phyloP scores from a whole-genome alignment of 106 monocot genomes.

The Dactylorhiza incarnata region DNA sequence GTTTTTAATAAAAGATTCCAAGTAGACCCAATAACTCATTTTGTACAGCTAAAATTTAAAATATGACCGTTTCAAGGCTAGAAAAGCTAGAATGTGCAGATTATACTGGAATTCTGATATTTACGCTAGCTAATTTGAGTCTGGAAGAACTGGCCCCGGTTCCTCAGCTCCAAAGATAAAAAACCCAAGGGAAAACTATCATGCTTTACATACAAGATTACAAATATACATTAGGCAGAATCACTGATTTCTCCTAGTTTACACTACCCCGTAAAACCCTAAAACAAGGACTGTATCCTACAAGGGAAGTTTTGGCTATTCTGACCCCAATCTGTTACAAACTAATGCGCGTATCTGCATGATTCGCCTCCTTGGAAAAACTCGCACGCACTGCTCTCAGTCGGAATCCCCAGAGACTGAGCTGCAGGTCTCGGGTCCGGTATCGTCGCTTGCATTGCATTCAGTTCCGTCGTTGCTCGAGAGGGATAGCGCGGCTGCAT shows the following conservation, averaged over 20 bases:
- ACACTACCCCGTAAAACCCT: not conserved
- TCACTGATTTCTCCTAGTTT: not conserved
- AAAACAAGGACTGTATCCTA: not conserved
- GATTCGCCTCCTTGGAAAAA: not conserved
- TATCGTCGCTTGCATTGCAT: not conserved
- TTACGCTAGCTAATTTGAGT: not conserved
- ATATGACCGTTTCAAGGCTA: not conserved
- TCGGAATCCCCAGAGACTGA: slow-evolving; percentile 1
- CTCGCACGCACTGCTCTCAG: not conserved
- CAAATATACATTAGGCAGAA: not conserved
- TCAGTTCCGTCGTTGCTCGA: slow-evolving; percentile 41
- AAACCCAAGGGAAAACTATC: not conserved
- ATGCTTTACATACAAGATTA: slow-evolving; percentile 4
- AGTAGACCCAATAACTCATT: no score
- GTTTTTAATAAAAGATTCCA: no score
- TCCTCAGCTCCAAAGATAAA: not conserved
- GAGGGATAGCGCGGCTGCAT: slow-evolving; percentile 21
- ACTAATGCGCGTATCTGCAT: not conserved
- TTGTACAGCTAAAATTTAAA: not conserved
- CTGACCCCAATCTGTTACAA: not conserved
- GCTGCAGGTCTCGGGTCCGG: slow-evolving; percentile 4
- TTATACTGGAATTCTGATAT: not conserved
- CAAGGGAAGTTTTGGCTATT: not conserved
- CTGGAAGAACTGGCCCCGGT: not conserved
- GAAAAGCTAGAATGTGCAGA: not conserved